Percentiles rank a stretch among this genome's conserved stretches.
phyloP scores from a whole-genome alignment of 2,329 filamentous ascomycete genomes.

The Diplodia sapinea region DNA sequence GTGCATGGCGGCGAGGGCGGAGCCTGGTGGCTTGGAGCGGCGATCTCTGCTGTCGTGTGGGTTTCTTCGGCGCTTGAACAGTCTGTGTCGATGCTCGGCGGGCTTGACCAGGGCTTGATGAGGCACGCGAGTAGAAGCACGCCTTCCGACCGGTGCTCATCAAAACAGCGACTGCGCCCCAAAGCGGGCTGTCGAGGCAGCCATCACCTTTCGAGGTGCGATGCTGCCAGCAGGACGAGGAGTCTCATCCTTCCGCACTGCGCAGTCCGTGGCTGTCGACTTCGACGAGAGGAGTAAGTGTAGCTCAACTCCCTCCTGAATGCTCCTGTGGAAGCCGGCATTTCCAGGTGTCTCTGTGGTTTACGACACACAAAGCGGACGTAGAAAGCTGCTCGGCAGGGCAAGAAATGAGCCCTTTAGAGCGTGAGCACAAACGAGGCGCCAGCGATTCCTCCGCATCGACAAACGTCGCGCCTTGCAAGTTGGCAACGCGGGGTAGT shows the following conservation, averaged over 20 bases:
- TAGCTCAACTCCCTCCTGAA: background rate
- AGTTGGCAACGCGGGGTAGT: constrained; percentile 5
- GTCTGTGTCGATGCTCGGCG: constrained; percentile 11
- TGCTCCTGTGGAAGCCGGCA: constrained; percentile 7
- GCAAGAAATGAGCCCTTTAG: background rate
- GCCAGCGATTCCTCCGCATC: constrained; percentile 15
- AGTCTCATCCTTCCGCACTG: constrained; percentile 8
- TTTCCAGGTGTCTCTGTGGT: constrained; percentile 12
- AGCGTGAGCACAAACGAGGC: constrained; percentile 14
- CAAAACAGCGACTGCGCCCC: background rate
- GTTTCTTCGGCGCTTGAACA: background rate
- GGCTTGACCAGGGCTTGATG: constrained; percentile 1
- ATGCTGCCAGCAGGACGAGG: background rate
- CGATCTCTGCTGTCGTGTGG: constrained; percentile 5
- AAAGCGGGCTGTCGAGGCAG: background rate
- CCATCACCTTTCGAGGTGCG: background rate
- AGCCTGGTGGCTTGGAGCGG: constrained; percentile 1
- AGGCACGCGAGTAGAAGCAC: background rate
- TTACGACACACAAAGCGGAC: constrained; percentile 10
- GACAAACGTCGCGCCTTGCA: constrained; percentile 16
- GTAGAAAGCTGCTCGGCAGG: constrained; percentile 1
- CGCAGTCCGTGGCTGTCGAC: constrained; percentile 18
- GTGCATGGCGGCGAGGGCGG: background rate
- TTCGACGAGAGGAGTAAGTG: constrained; percentile 9
- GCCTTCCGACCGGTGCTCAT: background rate